These are phyloP conservation scores for Botrytis elliptica DNA, from an alignment of 2,329 filamentous ascomycete species.

Conservation along the genomic window DNA sequence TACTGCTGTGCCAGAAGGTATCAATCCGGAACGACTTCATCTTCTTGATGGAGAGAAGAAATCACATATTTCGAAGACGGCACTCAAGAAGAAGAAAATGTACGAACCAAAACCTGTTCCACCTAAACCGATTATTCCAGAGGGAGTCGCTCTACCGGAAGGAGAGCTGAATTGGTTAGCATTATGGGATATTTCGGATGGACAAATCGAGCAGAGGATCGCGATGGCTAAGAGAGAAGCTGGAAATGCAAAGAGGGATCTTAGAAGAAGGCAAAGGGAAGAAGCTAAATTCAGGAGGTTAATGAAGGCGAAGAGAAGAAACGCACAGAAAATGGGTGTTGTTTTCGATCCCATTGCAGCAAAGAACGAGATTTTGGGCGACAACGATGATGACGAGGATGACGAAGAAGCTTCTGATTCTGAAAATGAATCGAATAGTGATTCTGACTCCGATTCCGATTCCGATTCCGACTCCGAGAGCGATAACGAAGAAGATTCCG, in stretches of 20 bases:
- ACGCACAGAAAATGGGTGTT: constrained; percentile 28
- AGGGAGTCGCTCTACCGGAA: constrained; percentile 33
- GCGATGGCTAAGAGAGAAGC: constrained; percentile 29
- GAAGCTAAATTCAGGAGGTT: constrained; percentile 35
- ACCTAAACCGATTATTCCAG: constrained; percentile 36
- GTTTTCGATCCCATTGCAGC: constrained; percentile 32
- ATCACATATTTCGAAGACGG: constrained; percentile 26
- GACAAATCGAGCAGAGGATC: constrained; percentile 35
- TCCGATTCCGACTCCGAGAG: not conserved
- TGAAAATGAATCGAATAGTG: constrained; percentile 21
- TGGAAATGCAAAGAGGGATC: constrained; percentile 26
- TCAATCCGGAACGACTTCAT: constrained; percentile 22
- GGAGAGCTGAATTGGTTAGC: constrained; percentile 39
- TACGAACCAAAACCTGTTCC: constrained; percentile 24
- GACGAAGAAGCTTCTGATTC: constrained; percentile 19
- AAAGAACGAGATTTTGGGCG: constrained; percentile 29
- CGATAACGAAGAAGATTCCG: not conserved
- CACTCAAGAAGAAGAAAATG: constrained; percentile 22
- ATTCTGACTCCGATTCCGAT: constrained; percentile 17
- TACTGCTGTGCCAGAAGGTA: constrained; percentile 8
- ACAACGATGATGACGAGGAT: constrained; percentile 23
- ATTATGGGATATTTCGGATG: constrained; percentile 40
- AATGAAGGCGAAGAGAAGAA: constrained; percentile 34
- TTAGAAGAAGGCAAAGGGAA: constrained; percentile 30
- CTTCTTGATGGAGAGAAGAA: constrained; percentile 23